A percentile compares a stretch with the other conserved stretches of the same genome.
Conservation (phyloP, 2,329 filamentous ascomycete species). For the Trichothecium roseum region DNA sequence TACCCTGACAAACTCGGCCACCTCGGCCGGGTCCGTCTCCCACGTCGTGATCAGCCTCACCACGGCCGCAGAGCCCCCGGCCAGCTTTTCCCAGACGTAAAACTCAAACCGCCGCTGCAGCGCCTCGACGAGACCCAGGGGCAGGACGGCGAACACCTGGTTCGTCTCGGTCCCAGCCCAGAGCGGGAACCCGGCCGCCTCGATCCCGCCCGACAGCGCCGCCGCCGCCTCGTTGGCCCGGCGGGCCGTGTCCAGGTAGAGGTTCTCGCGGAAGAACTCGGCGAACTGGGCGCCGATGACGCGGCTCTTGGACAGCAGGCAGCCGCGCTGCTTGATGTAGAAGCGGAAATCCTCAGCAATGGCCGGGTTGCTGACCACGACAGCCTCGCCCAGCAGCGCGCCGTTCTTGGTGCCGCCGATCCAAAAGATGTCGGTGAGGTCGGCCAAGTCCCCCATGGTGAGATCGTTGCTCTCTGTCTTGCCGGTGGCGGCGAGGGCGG, state of each 20-base stretch:
- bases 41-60: constrained; percentile 38
- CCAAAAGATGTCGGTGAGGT: constrained; percentile 42
- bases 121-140: constrained; percentile 21
- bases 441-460: constrained; percentile 30
- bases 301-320: constrained; percentile 37
- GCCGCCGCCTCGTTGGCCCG: constrained; percentile 33
- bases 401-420: constrained; percentile 43
- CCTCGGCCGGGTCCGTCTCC: constrained; percentile 32
- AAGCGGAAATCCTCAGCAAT: constrained; percentile 37
- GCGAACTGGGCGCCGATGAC: constrained; percentile 38
- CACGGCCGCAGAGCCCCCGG: constrained; percentile 24
- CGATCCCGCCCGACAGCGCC: constrained; percentile 30
- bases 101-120: constrained; percentile 33
- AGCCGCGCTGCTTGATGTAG: constrained; percentile 40
- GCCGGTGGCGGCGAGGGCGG: constrained; percentile 29
- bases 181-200: constrained; percentile 27
- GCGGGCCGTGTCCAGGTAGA: constrained; percentile 35
- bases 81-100: constrained; percentile 36
- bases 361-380: constrained; percentile 30
- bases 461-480: constrained; percentile 21
- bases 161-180: constrained; percentile 37
- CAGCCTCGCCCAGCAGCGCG: constrained; percentile 37
- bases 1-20: constrained; percentile 24
- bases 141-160: constrained; percentile 37
- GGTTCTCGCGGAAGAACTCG: constrained; percentile 32